Evolutionary conservation across 2,329 filamentous ascomycete species (phyloP), one percentile per base, ranked within the genome.

Genomic region (Pyrenochaeta sp.): DNA sequence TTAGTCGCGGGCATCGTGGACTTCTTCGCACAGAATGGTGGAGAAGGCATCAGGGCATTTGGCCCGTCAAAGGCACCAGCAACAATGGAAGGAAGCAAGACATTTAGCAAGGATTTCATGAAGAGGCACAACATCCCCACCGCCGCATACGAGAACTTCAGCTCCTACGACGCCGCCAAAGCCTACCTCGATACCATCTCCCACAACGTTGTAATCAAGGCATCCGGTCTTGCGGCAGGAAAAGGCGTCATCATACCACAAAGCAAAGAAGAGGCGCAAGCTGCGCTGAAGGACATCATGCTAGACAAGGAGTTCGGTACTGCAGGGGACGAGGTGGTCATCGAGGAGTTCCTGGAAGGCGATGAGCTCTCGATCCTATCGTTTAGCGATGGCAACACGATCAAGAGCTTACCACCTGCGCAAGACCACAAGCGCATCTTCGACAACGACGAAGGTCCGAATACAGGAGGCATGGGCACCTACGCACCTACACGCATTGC

Each of bases 101-200:
- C 94, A 10, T 98, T 96, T 76, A 92, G 91, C 58, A 99, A 99
- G 75, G 93, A 98, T 76, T 98, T 98, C 73, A 99, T 98, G 95
- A 89, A 90, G 77, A 87, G 89, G 62, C 87, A 96, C 78, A 84
- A 85, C 68, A 96, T 99, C 66, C 93, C 94, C 32, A 98, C 95
- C 1, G 95, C 95, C 14, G 87, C 85, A 33, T 98, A 97, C 79
- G 86, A 89, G 75, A 97, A 96, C 80, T 97, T 98, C 73, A 86
- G 83, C 74, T 83, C 90, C 67, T 93, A 90, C 76, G 85, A 89
- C 49, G 80, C 85, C 41, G 92, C 92, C 12, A 81, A 82, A 62
- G 79, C 85, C 64, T 96, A 98, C 73, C 80, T 98, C 6, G 72
- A 76, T 33, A 60, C 59, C 14, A 63, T 77, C 15, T 51, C 58